Evolutionary conservation across 345 rosid genomes (phyloP).

Genomic region (Barbarea vulgaris): DNA sequence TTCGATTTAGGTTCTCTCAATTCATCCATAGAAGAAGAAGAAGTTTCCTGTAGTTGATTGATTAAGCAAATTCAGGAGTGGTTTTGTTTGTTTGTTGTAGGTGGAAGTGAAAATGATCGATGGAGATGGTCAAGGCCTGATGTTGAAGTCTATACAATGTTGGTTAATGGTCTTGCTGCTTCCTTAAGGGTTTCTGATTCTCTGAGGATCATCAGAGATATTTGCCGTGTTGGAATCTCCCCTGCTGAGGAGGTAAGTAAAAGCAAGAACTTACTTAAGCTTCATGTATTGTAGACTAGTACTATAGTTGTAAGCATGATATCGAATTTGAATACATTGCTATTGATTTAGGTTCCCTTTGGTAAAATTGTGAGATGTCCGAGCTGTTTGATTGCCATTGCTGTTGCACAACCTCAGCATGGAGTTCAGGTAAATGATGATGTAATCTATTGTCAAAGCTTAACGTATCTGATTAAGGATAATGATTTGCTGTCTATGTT

Average conservation of each 20-base stretch:
- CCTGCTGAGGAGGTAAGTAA: constrained; percentile 76
- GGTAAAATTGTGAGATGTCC: constrained; percentile 97
- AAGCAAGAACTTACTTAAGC: background rate
- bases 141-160: constrained; percentile 56
- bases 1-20: constrained; percentile 64
- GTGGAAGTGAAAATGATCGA: constrained; percentile 61
- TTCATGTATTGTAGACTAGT: background rate
- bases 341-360: constrained; percentile 71
- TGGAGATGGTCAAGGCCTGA: constrained; percentile 96
- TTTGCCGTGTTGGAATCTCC: constrained; percentile 83
- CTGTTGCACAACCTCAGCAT: constrained; percentile 86
- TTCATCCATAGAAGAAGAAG: background rate
- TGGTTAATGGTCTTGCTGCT: constrained; percentile 74
- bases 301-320: background rate
- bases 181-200: constrained; percentile 86
- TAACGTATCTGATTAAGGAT: background rate
- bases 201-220: constrained; percentile 63
- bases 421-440: constrained; percentile 73
- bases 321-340: background rate
- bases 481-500: constrained; percentile 14
- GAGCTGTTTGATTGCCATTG: constrained; percentile 73
- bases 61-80: background rate
- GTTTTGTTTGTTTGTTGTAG: constrained; percentile 36
- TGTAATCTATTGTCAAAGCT: background rate
- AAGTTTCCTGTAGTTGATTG: background rate